These are phyloP conservation scores for Rhodamnia argentea DNA, from an alignment of 345 rosid species.

Conservation along the genomic window DNA sequence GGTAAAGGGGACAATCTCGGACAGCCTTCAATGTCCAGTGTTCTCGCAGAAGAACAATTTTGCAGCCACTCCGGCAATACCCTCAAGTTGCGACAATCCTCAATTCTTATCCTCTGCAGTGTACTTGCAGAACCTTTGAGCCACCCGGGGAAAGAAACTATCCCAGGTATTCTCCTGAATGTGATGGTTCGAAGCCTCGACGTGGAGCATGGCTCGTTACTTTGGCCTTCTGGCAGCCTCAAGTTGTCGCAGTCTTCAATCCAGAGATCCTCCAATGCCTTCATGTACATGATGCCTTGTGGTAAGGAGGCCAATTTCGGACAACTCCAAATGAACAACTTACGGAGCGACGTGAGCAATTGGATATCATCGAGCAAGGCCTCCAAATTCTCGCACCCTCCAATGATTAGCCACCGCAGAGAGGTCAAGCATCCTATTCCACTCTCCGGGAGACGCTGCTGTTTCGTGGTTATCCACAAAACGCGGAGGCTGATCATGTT, in stretches of 20 bases:
- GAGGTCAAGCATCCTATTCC: conserved; percentile 8
- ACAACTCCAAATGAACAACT: neutral
- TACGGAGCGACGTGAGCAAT: conserved; percentile 1
- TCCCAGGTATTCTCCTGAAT: neutral
- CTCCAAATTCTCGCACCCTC: neutral
- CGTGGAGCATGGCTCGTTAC: neutral
- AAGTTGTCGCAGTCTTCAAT: neutral
- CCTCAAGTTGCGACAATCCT: neutral
- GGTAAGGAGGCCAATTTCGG: conserved; percentile 3
- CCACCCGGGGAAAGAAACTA: conserved; percentile 9
- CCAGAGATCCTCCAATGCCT: neutral
- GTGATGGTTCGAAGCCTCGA: neutral
- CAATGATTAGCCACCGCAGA: neutral
- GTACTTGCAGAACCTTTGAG: neutral
- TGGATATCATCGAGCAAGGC: neutral
- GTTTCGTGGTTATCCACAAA: conserved; percentile 1
- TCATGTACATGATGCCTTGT: neutral
- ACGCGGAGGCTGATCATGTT: conserved; percentile 4
- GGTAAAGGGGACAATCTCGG: neutral
- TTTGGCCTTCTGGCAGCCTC: neutral
- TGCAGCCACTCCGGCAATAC: neutral
- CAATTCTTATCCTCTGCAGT: neutral
- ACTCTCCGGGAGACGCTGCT: neutral
- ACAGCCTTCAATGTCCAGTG: neutral
- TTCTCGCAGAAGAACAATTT: neutral